A percentile compares a stretch with the other conserved stretches of the same genome.
Evolutionary conservation across 495 filamentous ascomycete species (phyloP).

Genomic region (Aspergillus homomorphus): DNA sequence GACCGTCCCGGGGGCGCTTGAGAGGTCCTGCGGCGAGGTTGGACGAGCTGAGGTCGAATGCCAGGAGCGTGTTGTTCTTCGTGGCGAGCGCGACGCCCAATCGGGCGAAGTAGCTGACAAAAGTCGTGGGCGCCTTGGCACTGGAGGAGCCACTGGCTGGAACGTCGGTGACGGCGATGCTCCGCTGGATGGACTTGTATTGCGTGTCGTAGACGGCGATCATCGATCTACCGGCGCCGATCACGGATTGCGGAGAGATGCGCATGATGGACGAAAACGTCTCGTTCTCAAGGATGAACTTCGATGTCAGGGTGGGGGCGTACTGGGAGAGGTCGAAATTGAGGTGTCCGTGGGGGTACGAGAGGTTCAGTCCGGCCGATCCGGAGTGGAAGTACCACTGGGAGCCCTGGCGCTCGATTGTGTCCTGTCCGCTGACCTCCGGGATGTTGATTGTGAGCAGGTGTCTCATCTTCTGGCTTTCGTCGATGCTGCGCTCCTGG

Average conservation of each 20-base stretch:
- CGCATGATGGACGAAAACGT: constrained; percentile 46
- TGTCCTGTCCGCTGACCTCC: constrained; percentile 24
- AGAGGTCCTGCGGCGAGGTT: constrained; percentile 39
- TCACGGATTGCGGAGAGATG: constrained; percentile 43
- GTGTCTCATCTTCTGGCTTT: constrained; percentile 39
- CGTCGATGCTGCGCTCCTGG: constrained; percentile 21
- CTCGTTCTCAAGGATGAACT: constrained; percentile 39
- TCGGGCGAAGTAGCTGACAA: constrained; percentile 61
- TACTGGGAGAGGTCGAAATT: constrained; percentile 48
- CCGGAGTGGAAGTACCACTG: constrained; percentile 47
- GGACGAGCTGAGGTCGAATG: constrained; percentile 61
- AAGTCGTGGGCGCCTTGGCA: constrained; percentile 24
- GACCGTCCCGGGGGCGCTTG: constrained; percentile 62
- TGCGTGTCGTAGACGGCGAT: constrained; percentile 62
- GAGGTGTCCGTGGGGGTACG: constrained; percentile 42
- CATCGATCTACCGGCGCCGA: constrained; percentile 44
- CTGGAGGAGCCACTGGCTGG: constrained; percentile 22
- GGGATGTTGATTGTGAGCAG: constrained; percentile 39
- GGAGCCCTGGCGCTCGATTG: constrained; percentile 24
- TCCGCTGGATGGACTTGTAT: constrained; percentile 60
- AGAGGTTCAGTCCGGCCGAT: constrained; percentile 43
- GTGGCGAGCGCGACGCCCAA: constrained; percentile 60
- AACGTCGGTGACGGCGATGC: constrained; percentile 48
- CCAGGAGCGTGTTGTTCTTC: constrained; percentile 53
- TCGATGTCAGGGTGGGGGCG: constrained; percentile 37